Conservation (phyloP, 176 grass and related monocot species). For the Aegilops umbellulata region DNA sequence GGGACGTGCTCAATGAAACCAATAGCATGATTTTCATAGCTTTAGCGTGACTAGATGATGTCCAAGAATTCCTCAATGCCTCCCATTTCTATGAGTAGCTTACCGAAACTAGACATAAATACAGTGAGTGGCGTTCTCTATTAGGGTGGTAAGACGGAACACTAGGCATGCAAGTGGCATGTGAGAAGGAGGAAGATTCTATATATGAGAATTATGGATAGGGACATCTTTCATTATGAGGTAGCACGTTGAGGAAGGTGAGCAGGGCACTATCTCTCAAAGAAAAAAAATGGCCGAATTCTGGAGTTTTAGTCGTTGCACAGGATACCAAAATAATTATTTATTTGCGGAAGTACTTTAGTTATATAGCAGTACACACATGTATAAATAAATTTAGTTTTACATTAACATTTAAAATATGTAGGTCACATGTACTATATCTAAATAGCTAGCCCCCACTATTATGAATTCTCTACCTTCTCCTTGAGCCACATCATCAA, state of each 20-base stretch:
- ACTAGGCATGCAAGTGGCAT: not conserved
- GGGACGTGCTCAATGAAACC: not conserved
- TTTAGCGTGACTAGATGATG: not conserved
- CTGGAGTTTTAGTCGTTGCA: not conserved
- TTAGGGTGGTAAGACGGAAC: not conserved
- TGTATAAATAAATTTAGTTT: no score
- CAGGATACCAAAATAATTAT: no score
- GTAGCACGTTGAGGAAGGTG: not conserved
- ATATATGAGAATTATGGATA: not conserved
- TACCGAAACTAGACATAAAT: no score
- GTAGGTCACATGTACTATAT: no score
- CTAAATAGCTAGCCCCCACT: no score
- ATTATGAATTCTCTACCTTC: no score
- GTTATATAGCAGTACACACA: no score
- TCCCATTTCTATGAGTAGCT: no score
- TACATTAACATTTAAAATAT: no score
- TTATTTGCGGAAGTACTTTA: not conserved
- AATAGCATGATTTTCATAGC: not conserved
- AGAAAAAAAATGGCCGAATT: not conserved
- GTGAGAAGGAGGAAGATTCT: not conserved
- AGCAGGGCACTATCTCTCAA: not conserved
- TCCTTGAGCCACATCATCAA: no score
- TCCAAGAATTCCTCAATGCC: no score
- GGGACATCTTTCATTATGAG: not conserved
- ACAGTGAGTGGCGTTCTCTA: no score